These are phyloP conservation scores for Magnusiomyces sp. DNA, from an alignment of 1,139 yeast species.

Conservation along the genomic window DNA sequence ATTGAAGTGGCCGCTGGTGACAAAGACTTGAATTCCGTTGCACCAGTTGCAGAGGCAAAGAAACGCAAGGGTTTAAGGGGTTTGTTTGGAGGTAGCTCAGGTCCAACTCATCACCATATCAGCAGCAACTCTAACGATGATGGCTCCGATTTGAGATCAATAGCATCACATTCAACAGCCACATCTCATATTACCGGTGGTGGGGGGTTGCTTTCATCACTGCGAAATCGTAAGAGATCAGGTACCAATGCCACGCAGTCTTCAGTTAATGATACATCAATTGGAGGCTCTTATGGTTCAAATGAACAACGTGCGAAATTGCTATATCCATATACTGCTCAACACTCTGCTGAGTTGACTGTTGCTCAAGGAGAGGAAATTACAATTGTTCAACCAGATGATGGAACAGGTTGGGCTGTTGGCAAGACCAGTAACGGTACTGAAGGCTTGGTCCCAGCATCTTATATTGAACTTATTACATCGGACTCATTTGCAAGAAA, in stretches of 20 bases:
- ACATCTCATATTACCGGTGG: slow-evolving; percentile 6
- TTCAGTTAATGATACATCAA: background rate
- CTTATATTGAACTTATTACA: slow-evolving; percentile 53
- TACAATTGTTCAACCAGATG: slow-evolving; percentile 56
- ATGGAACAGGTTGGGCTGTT: slow-evolving; percentile 91
- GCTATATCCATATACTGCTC: slow-evolving; percentile 57
- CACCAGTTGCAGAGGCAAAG: slow-evolving; percentile 28
- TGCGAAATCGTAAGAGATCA: slow-evolving; percentile 5
- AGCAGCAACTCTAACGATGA: slow-evolving; percentile 5
- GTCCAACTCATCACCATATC: slow-evolving; percentile 7
- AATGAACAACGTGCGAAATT: slow-evolving; percentile 41
- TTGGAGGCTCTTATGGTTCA: background rate
- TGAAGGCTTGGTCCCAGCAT: slow-evolving; percentile 79
- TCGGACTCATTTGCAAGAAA: no score
- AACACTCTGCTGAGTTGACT: slow-evolving; percentile 68
- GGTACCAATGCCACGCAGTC: slow-evolving; percentile 2
- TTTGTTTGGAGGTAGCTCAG: slow-evolving; percentile 17
- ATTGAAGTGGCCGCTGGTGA: slow-evolving; percentile 83
- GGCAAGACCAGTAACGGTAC: slow-evolving; percentile 41
- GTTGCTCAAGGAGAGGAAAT: slow-evolving; percentile 56
- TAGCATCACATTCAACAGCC: background rate
- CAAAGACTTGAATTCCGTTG: slow-evolving; percentile 31
- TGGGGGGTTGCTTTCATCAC: slow-evolving; percentile 13
- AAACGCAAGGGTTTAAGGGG: slow-evolving; percentile 25
- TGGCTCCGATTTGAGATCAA: background rate